Conservation (phyloP, 257 asterid species). For the Fraxinus quadrangulata region DNA sequence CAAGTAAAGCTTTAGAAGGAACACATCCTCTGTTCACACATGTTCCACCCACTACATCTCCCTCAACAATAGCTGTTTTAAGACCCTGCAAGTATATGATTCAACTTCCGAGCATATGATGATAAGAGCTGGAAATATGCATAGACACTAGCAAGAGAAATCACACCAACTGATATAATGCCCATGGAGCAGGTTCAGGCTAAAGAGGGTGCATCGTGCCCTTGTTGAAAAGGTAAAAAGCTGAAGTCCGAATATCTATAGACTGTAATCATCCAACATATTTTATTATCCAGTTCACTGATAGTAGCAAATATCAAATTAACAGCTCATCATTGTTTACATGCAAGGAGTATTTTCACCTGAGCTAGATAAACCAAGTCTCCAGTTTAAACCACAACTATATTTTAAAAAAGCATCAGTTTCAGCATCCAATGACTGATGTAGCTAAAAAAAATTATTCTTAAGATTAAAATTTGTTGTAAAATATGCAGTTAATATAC, state of each 20-base stretch:
- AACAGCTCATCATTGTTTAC: background rate
- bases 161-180: background rate
- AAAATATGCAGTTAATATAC: background rate
- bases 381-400: background rate
- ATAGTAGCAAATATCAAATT: background rate
- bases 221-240: background rate
- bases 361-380: background rate
- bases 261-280: background rate
- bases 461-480: background rate
- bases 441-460: background rate
- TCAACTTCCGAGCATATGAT: conserved; percentile 26
- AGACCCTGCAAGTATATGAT: conserved; percentile 56
- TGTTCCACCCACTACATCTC: conserved; percentile 84
- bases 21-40: conserved; percentile 90
- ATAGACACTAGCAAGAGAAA: background rate
- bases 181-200: background rate
- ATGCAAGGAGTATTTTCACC: background rate
- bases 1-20: conserved; percentile 85
- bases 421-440: background rate
- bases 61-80: conserved; percentile 87
- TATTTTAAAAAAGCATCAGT: background rate
- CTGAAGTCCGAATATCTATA: background rate
- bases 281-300: background rate
- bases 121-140: conserved; percentile 22
- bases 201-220: background rate